These are phyloP conservation scores for Penicillium simplicissimum DNA, from an alignment of 495 filamentous ascomycete genomes.

Conservation along the genomic window DNA sequence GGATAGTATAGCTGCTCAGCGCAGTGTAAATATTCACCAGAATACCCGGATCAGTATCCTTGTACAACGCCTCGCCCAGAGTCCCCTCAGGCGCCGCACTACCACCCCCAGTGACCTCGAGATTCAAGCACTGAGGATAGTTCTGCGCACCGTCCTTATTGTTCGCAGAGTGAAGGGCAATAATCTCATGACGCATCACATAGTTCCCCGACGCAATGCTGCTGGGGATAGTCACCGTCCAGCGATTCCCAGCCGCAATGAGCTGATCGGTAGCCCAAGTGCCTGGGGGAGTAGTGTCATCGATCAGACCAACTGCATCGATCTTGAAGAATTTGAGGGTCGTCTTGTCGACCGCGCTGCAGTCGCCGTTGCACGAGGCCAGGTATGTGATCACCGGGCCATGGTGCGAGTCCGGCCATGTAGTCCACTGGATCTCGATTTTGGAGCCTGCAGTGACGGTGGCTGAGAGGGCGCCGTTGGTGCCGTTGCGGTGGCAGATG, in stretches of 20 bases:
- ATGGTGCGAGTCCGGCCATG: conserved; percentile 66
- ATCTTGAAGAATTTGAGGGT: conserved; percentile 76
- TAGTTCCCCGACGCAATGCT: conserved; percentile 66
- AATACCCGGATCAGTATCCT: conserved; percentile 58
- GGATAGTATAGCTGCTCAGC: conserved; percentile 49
- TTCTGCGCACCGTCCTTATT: conserved; percentile 63
- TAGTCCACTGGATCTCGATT: conserved; percentile 62
- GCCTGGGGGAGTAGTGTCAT: conserved; percentile 48
- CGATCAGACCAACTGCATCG: conserved; percentile 55
- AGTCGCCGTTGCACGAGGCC: conserved; percentile 67
- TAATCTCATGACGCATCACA: conserved; percentile 75
- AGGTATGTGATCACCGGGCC: conserved; percentile 76
- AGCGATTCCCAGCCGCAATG: conserved; percentile 61
- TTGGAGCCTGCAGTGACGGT: conserved; percentile 53
- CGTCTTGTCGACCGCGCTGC: conserved; percentile 61
- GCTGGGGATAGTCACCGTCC: conserved; percentile 64
- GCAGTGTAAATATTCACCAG: conserved; percentile 58
- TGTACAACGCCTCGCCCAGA: conserved; percentile 59
- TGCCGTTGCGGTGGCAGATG: conserved; percentile 63
- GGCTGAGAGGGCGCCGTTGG: conserved; percentile 52
- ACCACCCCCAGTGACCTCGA: conserved; percentile 64
- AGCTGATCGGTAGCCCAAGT: conserved; percentile 66
- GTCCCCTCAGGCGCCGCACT: conserved; percentile 55
- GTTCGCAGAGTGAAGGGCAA: conserved; percentile 65
- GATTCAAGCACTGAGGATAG: conserved; percentile 75